phyloP scores from a whole-genome alignment of 73 alveolate species.

The Paramecium pentaurelia region DNA sequence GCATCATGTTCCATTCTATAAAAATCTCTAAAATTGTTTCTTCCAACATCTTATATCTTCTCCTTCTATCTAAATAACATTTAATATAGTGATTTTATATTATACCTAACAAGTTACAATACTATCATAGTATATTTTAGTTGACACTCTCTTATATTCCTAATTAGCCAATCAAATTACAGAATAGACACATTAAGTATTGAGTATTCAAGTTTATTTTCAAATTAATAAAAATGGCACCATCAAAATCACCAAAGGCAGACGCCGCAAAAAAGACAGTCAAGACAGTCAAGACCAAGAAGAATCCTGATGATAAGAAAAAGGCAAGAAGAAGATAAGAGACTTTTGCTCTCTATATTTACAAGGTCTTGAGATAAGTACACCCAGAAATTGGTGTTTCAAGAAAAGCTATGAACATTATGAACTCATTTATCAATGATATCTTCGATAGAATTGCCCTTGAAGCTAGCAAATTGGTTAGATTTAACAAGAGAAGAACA shows the following conservation, averaged over 20 bases:
- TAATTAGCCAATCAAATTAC: constrained; percentile 39
- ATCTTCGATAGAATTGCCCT: constrained; percentile 72
- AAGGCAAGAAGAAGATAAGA: constrained; percentile 65
- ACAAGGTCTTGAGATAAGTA: constrained; percentile 73
- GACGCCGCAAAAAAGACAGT: constrained; percentile 62
- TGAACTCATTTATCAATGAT: constrained; percentile 73
- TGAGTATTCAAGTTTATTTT: background rate
- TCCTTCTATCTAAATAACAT: constrained; percentile 38
- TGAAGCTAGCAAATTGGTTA: constrained; percentile 69
- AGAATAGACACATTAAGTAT: background rate
- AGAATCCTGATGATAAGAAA: constrained; percentile 52
- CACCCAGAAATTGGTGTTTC: constrained; percentile 78
- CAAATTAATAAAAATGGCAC: constrained; percentile 60
- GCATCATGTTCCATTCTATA: background rate
- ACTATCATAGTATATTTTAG: background rate
- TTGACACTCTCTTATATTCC: background rate
- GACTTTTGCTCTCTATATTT: constrained; percentile 71
- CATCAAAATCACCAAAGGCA: constrained; percentile 68
- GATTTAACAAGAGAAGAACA: constrained; percentile 68
- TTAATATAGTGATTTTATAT: background rate
- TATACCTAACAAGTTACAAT: background rate
- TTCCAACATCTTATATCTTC: constrained; percentile 15
- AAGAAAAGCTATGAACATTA: constrained; percentile 71
- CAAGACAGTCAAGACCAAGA: constrained; percentile 64
- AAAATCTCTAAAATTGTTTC: background rate